phyloP scores from a whole-genome alignment of 805 yeast genomes.

The Ogataea sp. region DNA sequence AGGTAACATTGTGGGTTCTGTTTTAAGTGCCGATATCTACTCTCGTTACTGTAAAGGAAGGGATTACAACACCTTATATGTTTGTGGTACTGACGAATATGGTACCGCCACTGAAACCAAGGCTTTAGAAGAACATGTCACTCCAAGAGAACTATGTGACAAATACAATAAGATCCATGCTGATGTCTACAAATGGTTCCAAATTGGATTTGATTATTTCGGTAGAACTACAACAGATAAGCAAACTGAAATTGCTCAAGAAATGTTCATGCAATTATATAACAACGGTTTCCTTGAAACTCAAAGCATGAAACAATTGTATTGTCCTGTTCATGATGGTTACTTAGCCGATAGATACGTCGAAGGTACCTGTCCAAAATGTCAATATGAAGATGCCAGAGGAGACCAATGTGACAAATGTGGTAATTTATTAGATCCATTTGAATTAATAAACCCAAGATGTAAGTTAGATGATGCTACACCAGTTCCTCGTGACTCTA shows the following conservation, averaged over 20 bases:
- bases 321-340: conserved; percentile 84
- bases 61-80: conserved; percentile 75
- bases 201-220: conserved; percentile 86
- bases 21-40: conserved; percentile 88
- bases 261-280: conserved; percentile 69
- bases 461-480: conserved; percentile 85
- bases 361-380: conserved; percentile 95
- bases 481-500: conserved; percentile 75
- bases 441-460: conserved; percentile 89
- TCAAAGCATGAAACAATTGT: conserved; percentile 80
- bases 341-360: conserved; percentile 94
- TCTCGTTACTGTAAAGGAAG: conserved; percentile 85
- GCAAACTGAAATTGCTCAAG: conserved; percentile 95
- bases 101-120: conserved; percentile 99
- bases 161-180: conserved; percentile 83
- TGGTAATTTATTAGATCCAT: conserved; percentile 83
- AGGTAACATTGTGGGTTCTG: conserved; percentile 95
- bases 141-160: conserved; percentile 85
- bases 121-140: conserved; percentile 86
- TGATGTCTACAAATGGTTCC: conserved; percentile 94
- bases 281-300: conserved; percentile 80
- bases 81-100: conserved; percentile 98
- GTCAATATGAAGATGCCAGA: conserved; percentile 93
- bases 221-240: conserved; percentile 92
- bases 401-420: conserved; percentile 99